Evolutionary conservation across 345 rosid species (phyloP), one percentile per base, ranked within the genome.

Genomic region (Anastatica hierochuntica): DNA sequence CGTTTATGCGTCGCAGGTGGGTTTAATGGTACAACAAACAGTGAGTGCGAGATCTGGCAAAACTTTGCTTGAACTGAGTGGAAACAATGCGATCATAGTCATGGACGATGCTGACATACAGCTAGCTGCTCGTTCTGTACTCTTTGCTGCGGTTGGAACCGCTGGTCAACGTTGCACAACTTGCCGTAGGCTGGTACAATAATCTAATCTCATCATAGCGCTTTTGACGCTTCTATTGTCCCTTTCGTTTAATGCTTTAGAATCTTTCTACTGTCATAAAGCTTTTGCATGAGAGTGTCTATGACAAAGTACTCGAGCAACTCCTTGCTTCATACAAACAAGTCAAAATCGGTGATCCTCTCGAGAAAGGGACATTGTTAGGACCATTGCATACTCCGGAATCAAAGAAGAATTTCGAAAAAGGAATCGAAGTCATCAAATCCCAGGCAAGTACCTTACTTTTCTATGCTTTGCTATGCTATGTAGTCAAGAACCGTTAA

Each of bases 101-200:
- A 85, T 92, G 99, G 94, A 82, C 64, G 97, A 88, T 53, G 95
- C 99, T 6, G 90, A 88, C 67, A 56, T 83, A 49, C 76, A 71
- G 65, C 71, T 92, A 66, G 99, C 99, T 45, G 84, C 75, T 49
- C 86, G 94, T 15, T 83, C 99, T 30, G 80, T 88, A 62, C 65
- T 88, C 37, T 88, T 88, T 70, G 99, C 96, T 45, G 90, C 99
- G 31, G 99, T 88, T 45, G 99, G 99, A 58, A 94, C 97, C 8
- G 97, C 96, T 73, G 97, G 97, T 36, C 99, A 88, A 53, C 88
- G 99, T 56, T 88, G 96, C 81, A 88, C 99, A 59, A 85, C 99
- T 49, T 88, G 95, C 66, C 99, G 97, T 69, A 77, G 99, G 64
- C 99, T 92, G 97, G 97, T 92, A 43, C n/a, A 11, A 13, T 24